Percentiles rank a stretch among this genome's conserved stretches.
Evolutionary conservation across 108 stramenopile genomes (phyloP).

Genomic region (Mediolabrus comicus): DNA sequence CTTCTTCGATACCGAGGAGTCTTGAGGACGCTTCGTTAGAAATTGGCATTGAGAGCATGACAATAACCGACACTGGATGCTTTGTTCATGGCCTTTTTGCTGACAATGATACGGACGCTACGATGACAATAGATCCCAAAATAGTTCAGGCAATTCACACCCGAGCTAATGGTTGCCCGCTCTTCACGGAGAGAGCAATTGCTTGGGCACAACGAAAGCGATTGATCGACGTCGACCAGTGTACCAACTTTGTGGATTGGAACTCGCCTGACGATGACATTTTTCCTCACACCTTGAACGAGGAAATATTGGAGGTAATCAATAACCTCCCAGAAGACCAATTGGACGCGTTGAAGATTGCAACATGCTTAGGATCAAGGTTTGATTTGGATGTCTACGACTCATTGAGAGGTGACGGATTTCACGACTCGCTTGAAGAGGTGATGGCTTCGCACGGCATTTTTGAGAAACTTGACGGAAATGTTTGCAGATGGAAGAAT

Average conservation of each 20-base stretch:
- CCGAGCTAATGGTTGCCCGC: constrained; percentile 38
- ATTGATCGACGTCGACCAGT: constrained; percentile 30
- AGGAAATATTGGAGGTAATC: constrained; percentile 28
- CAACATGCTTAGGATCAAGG: constrained; percentile 22
- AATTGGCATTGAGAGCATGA: constrained; percentile 7
- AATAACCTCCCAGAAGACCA: constrained; percentile 24
- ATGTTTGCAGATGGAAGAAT: constrained; percentile 25
- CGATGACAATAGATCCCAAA: constrained; percentile 16
- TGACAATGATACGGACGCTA: constrained; percentile 3
- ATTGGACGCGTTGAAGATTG: constrained; percentile 36
- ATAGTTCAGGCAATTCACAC: constrained; percentile 14
- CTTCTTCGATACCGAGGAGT: constrained; percentile 4
- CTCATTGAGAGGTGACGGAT: constrained; percentile 13
- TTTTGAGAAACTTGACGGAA: constrained; percentile 11
- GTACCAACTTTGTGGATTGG: constrained; percentile 18
- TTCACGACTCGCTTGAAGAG: constrained; percentile 9
- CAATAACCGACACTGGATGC: constrained; percentile 10
- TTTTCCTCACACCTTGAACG: constrained; percentile 18
- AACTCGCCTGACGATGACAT: constrained; percentile 14
- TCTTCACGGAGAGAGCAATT: constrained; percentile 23
- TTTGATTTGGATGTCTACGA: constrained; percentile 22
- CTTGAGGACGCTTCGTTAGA: constrained; percentile 7
- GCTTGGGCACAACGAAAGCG: constrained; percentile 31
- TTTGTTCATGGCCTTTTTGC: constrained; percentile 23
- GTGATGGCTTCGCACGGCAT: constrained; percentile 20